phyloP scores from a whole-genome alignment of 2,329 filamentous ascomycete species.

The Pseudocercospora vitis region DNA sequence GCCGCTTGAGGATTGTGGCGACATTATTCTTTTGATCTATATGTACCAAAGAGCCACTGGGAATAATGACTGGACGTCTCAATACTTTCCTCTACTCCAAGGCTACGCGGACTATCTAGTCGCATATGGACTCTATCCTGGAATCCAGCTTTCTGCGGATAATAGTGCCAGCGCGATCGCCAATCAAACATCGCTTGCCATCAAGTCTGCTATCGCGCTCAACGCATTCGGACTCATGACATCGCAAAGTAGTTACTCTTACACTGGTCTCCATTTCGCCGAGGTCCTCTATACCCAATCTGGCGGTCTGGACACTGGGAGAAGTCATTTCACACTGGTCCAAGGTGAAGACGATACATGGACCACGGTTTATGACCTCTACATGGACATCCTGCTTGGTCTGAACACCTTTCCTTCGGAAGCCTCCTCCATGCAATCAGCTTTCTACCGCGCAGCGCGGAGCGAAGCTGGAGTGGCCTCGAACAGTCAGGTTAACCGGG shows the following conservation, averaged over 20 bases:
- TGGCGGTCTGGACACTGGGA: constrained; percentile 44
- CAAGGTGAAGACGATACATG: constrained; percentile 40
- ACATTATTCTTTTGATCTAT: constrained; percentile 18
- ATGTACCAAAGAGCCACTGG: constrained; percentile 53
- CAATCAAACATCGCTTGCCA: constrained; percentile 50
- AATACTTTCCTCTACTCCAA: constrained; percentile 49
- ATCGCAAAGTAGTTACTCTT: constrained; percentile 40
- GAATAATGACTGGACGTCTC: constrained; percentile 58
- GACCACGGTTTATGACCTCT: constrained; percentile 56
- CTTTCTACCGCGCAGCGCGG: constrained; percentile 51
- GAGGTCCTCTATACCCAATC: constrained; percentile 46
- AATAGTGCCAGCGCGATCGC: constrained; percentile 36
- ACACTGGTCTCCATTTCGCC: constrained; percentile 40
- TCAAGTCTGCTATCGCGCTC: constrained; percentile 51
- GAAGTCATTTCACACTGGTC: constrained; percentile 47
- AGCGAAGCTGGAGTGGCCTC: constrained; percentile 51
- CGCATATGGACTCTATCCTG: constrained; percentile 53
- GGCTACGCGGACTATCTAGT: constrained; percentile 57
- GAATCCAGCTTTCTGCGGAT: constrained; percentile 47
- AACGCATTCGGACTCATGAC: constrained; percentile 46
- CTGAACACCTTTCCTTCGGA: constrained; percentile 49
- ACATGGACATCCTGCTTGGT: constrained; percentile 48
- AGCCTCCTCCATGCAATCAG: constrained; percentile 53
- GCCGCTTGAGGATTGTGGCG: constrained; percentile 32
- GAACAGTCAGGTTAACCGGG: constrained; percentile 43